These are phyloP conservation scores for Eimeria praecox DNA, from an alignment of 169 alveolate genomes.

Conservation along the genomic window DNA sequence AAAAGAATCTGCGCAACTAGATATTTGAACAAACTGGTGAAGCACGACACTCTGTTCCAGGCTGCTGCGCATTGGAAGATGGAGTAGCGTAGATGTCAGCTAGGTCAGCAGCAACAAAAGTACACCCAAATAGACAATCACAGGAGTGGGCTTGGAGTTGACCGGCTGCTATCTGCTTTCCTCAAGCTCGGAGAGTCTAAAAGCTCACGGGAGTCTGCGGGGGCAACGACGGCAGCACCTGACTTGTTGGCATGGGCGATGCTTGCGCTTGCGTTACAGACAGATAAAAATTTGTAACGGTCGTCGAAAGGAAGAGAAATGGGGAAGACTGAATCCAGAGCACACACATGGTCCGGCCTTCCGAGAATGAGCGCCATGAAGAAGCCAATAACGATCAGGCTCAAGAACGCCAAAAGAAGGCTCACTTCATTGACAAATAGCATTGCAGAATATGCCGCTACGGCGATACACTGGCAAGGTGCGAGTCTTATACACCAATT, in stretches of 20 bases:
- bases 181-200: background rate
- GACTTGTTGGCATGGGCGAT: background rate
- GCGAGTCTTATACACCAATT: background rate
- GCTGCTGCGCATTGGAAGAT: background rate
- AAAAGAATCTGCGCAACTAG: background rate
- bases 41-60: background rate
- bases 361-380: background rate
- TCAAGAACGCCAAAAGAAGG: conserved; percentile 4
- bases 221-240: background rate
- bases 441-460: background rate
- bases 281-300: no score
- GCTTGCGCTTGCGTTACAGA: no score
- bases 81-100: background rate
- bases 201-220: background rate
- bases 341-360: background rate
- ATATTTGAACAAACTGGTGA: background rate
- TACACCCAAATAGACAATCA: background rate
- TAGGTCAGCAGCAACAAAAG: background rate
- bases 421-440: background rate
- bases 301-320: no score
- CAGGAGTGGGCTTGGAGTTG: background rate
- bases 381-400: background rate
- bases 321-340: background rate
- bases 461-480: background rate
- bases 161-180: background rate